These are phyloP conservation scores for Chytridiales sp. DNA, from an alignment of 371 early-diverging fungal genomes.

Conservation along the genomic window DNA sequence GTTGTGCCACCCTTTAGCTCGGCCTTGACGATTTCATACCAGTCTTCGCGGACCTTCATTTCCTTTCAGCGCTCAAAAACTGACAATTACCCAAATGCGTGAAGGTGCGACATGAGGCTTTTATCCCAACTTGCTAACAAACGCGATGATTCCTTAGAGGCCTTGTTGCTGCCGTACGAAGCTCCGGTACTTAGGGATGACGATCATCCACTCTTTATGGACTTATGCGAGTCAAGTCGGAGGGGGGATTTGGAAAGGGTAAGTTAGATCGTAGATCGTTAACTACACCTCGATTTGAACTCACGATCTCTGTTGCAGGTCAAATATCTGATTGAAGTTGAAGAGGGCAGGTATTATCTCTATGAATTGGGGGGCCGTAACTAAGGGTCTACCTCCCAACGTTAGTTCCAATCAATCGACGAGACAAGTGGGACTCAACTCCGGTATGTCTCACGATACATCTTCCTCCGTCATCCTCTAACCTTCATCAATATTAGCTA, in stretches of 20 bases:
- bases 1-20: too few relatives aligned
- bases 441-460: constrained; percentile 10
- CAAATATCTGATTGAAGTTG: constrained; percentile 31
- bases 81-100: too few relatives aligned
- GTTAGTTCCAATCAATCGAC: constrained; percentile 31
- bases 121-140: too few relatives aligned
- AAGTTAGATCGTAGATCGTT: neutral
- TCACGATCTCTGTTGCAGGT: constrained; percentile 5
- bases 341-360: constrained; percentile 11
- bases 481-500: neutral
- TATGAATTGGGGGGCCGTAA: neutral
- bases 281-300: neutral
- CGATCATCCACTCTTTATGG: constrained; percentile 23
- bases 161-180: constrained; percentile 9
- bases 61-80: too few relatives aligned
- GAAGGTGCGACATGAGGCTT: too few relatives aligned
- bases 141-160: too few relatives aligned
- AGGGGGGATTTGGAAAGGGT: constrained; percentile 17
- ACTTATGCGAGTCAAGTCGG: constrained; percentile 9
- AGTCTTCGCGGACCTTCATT: too few relatives aligned
- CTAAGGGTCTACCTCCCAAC: neutral
- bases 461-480: neutral
- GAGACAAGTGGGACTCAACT: constrained; percentile 28
- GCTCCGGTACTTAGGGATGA: neutral
- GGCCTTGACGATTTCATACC: too few relatives aligned